These are phyloP conservation scores for Hirschioporus abietinus DNA, from an alignment of 768 basidiomycete genomes.

Conservation along the genomic window DNA sequence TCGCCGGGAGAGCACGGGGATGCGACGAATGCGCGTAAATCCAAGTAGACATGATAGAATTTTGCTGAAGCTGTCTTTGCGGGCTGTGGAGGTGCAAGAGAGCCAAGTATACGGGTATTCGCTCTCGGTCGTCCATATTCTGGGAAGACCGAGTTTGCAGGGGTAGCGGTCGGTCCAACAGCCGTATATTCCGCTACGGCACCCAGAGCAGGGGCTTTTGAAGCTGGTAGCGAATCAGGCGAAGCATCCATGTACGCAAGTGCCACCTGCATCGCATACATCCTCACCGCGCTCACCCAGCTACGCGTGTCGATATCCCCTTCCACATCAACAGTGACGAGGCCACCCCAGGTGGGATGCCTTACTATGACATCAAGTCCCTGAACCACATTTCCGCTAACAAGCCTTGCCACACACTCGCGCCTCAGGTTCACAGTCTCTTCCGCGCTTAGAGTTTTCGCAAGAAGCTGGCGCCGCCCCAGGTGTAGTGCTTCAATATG, in stretches of 20 bases:
- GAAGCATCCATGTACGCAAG: constrained; percentile 70
- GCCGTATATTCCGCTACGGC: constrained; percentile 42
- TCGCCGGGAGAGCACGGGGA: constrained; percentile 88
- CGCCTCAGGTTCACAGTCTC: constrained; percentile 77
- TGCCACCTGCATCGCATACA: constrained; percentile 86
- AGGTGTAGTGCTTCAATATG: constrained; percentile 90
- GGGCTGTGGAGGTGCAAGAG: constrained; percentile 25
- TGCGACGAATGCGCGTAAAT: constrained; percentile 88
- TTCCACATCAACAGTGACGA: constrained; percentile 88
- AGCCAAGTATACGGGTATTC: constrained; percentile 30
- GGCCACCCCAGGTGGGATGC: constrained; percentile 84
- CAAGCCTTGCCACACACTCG: constrained; percentile 84
- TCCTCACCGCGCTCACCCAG: constrained; percentile 85
- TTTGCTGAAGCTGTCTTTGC: constrained; percentile 46
- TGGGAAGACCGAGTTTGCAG: constrained; percentile 68
- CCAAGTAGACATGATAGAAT: constrained; percentile 88
- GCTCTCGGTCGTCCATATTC: constrained; percentile 39
- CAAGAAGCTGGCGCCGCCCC: constrained; percentile 85
- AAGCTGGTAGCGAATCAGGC: constrained; percentile 23
- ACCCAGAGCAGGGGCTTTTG: constrained; percentile 29
- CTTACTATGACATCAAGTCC: constrained; percentile 94
- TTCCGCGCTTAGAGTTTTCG: constrained; percentile 80
- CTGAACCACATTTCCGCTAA: constrained; percentile 87
- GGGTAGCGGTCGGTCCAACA: constrained; percentile 47
- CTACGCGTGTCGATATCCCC: constrained; percentile 74